These are phyloP conservation scores for Fusarium decemcellulare DNA, from an alignment of 2,329 filamentous ascomycete species.

Conservation along the genomic window DNA sequence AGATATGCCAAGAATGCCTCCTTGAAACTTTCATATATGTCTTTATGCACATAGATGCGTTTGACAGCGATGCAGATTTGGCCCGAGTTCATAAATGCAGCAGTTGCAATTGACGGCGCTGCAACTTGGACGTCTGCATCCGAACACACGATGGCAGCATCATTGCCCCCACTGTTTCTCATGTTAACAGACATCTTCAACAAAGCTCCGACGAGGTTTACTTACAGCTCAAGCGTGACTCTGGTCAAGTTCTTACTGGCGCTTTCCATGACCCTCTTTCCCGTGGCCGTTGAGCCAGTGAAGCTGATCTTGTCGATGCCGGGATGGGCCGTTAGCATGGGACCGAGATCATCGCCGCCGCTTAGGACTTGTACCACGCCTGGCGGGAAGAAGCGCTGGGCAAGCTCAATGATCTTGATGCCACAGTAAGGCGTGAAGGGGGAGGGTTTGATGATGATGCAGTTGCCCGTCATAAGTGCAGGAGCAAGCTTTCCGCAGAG, in stretches of 20 bases:
- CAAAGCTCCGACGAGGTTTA: no score
- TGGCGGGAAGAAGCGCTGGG: constrained; percentile 68
- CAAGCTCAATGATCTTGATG: constrained; percentile 72
- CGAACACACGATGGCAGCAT: constrained; percentile 68
- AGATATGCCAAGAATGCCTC: constrained; percentile 13
- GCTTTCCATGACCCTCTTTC: constrained; percentile 71
- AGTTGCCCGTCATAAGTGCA: constrained; percentile 68
- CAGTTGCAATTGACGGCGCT: constrained; percentile 52
- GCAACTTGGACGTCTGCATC: constrained; percentile 65
- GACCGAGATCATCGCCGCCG: constrained; percentile 72
- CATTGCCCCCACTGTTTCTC: constrained; percentile 62
- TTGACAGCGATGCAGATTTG: constrained; percentile 54
- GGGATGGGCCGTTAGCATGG: constrained; percentile 68
- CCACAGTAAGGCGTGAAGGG: constrained; percentile 70
- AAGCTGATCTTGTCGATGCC: constrained; percentile 74
- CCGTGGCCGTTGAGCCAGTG: constrained; percentile 72
- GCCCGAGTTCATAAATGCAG: constrained; percentile 70
- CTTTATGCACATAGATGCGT: constrained; percentile 71
- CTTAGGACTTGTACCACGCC: constrained; percentile 73
- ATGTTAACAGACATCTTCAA: no score
- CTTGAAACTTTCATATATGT: constrained; percentile 69
- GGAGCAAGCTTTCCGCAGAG: constrained; percentile 65
- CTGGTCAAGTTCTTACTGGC: constrained; percentile 70
- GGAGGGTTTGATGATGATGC: constrained; percentile 69
- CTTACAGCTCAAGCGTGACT: constrained; percentile 68